Base-by-base conservation (phyloP, 345 rosid species). In the Acer negundo region DNA sequence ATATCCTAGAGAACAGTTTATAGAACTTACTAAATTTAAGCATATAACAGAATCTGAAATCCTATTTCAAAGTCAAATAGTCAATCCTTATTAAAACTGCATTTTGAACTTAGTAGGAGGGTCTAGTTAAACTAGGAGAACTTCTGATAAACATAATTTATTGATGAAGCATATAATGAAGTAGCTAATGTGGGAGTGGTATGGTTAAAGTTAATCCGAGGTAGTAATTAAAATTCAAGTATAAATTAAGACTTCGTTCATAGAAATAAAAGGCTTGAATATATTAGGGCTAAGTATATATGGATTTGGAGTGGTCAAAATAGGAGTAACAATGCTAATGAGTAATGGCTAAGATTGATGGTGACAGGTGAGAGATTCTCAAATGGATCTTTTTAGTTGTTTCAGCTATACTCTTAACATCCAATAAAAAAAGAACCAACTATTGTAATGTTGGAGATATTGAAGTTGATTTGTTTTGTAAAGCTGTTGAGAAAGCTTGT, bases 11-110 rank as follows among this genome's bases (percentile, higher is more conserved):
- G 10, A 72, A 35, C 38, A 72, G 38, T 59, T 11, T 72, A 12
- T n/a, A 22, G 15, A 59, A 15, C 76, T 40, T 73, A 65, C 55
- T 3, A 42, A 49, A 49, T n/a, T 75, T 72, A 15, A 11, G 70
- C n/a, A 3, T 44, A 49, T 49, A 49, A 49, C 59, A 5, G 6
- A 23, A 65, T 38, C 4, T 65, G 38, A 16, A 31, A 56, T 22
- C 35, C 3, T 28, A 2, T 38, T 75, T 75, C 28, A 31, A 15
- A 5, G 38, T 12, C 35, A n/a, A 17, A 40, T 15, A 23, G 40
- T 22, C 17, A n/a, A 40, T 42, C 35, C 67, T 42, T 73, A 40
- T 59, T 28, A 12, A 17, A 42, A 26, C 10, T 4, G 40, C 42
- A 19, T 1, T 19, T 35, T 3, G 46, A 38, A 38, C 23, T 10